A percentile compares a stretch with the other conserved stretches of the same genome.
Conservation (phyloP, 2,329 filamentous ascomycete species). For the Colletotrichum sp. region DNA sequence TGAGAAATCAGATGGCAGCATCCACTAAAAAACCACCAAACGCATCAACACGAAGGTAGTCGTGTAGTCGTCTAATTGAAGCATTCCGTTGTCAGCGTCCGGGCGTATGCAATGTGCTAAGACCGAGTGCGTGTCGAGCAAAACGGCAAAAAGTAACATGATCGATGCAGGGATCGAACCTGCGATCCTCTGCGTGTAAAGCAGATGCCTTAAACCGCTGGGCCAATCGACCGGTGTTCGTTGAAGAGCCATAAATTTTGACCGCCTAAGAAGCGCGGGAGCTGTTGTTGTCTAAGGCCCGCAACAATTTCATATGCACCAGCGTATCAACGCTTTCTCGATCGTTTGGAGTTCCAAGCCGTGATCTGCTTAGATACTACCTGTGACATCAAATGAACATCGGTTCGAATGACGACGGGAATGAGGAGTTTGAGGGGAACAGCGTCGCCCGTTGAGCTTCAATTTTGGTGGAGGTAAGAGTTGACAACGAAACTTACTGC, state of each 20-base stretch:
- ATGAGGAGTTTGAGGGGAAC: too few species aligned
- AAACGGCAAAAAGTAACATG: conserved; percentile 24
- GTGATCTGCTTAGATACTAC: neutral
- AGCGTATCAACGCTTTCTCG: neutral
- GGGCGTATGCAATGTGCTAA: rapidly evolving
- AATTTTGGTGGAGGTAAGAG: too few species aligned
- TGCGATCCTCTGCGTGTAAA: conserved; percentile 49
- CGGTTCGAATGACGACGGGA: neutral
- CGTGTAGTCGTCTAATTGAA: neutral
- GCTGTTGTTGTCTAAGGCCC: neutral
- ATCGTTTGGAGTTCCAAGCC: neutral
- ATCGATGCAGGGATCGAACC: conserved; percentile 50
- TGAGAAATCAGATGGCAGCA: neutral
- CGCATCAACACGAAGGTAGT: neutral
- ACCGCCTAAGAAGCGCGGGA: neutral
- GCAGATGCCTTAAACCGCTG: conserved; percentile 44
- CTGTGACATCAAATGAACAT: neutral
- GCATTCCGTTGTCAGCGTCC: neutral
- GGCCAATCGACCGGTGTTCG: conserved; percentile 34
- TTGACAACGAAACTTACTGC: too few species aligned
- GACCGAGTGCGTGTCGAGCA: neutral
- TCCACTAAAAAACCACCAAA: neutral
- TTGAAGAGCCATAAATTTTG: rapidly evolving
- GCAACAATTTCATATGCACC: neutral
- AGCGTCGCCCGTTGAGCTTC: too few species aligned